phyloP scores from a whole-genome alignment of 2,329 filamentous ascomycete genomes.

The Pyrenophora graminea region DNA sequence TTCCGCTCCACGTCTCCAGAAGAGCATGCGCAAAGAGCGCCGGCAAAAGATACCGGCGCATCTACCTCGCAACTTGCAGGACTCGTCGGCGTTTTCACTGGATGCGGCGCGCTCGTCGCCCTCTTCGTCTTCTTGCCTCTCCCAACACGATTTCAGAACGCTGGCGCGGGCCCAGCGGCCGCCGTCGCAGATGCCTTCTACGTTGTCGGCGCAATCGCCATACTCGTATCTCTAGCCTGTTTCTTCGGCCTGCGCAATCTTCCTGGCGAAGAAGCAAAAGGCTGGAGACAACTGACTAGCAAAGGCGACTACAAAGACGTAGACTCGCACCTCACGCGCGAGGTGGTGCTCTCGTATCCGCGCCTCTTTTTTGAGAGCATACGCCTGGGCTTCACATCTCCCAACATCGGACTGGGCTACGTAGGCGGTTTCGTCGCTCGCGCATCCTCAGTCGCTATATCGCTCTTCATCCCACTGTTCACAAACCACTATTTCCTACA shows the following conservation, averaged over 20 bases:
- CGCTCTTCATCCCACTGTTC: slow-evolving; percentile 89
- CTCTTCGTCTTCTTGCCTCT: slow-evolving; percentile 82
- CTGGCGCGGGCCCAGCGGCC: slow-evolving; percentile 71
- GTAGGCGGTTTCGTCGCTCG: slow-evolving; percentile 92
- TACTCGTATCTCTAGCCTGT: slow-evolving; percentile 74
- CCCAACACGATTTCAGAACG: slow-evolving; percentile 75
- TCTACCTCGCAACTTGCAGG: slow-evolving; percentile 74
- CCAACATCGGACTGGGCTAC: slow-evolving; percentile 83
- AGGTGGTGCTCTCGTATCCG: slow-evolving; percentile 61
- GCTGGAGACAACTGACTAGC: slow-evolving; percentile 56
- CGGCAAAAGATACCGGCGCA: slow-evolving; percentile 29
- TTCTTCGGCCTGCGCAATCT: slow-evolving; percentile 73
- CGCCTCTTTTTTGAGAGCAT: slow-evolving; percentile 49
- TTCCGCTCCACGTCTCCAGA: slow-evolving; percentile 45
- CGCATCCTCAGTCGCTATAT: slow-evolving; percentile 92
- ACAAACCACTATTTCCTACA: slow-evolving; percentile 88
- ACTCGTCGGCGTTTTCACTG: slow-evolving; percentile 89
- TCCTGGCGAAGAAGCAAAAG: slow-evolving; percentile 77
- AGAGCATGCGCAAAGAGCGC: slow-evolving; percentile 17
- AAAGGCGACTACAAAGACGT: slow-evolving; percentile 28
- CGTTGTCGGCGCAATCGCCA: slow-evolving; percentile 73
- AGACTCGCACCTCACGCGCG: slow-evolving; percentile 49
- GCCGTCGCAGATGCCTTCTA: slow-evolving; percentile 88
- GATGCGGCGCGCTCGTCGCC: slow-evolving; percentile 86
- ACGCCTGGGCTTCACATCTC: slow-evolving; percentile 71